phyloP scores from a whole-genome alignment of 108 stramenopile species.

The Conticribra weissflogii region DNA sequence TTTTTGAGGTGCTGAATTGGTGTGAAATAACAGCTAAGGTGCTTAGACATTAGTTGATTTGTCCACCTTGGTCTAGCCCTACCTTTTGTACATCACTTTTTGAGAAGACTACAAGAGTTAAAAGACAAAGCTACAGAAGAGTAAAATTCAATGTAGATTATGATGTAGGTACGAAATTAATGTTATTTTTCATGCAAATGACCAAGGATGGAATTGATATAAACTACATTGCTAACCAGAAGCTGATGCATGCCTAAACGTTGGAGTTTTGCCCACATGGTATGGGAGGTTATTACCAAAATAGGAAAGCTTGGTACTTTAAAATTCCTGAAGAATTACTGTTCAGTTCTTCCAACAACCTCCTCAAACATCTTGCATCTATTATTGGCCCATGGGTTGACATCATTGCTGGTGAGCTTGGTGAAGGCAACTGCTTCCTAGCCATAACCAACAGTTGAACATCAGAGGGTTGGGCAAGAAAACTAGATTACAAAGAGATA shows the following conservation, averaged over 20 bases:
- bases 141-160: background rate
- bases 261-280: conserved; percentile 25
- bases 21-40: background rate
- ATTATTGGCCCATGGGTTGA: conserved; percentile 35
- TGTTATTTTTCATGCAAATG: background rate
- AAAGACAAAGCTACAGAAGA: background rate
- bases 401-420: conserved; percentile 1
- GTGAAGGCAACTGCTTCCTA: conserved; percentile 4
- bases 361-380: conserved; percentile 16
- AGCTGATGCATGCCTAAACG: background rate
- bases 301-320: conserved; percentile 12
- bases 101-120: conserved; percentile 8
- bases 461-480: conserved; percentile 7
- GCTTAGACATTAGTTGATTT: background rate
- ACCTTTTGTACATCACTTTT: background rate
- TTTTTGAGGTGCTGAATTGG: background rate
- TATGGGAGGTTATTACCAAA: conserved; percentile 3
- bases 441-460: conserved; percentile 6
- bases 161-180: background rate
- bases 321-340: background rate
- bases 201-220: conserved; percentile 5
- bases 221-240: conserved; percentile 5
- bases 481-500: background rate
- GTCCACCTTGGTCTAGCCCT: background rate
- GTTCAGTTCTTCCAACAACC: conserved; percentile 23